Base-by-base conservation (phyloP, 106 monocot species). In the Vanilla planifolia region DNA sequence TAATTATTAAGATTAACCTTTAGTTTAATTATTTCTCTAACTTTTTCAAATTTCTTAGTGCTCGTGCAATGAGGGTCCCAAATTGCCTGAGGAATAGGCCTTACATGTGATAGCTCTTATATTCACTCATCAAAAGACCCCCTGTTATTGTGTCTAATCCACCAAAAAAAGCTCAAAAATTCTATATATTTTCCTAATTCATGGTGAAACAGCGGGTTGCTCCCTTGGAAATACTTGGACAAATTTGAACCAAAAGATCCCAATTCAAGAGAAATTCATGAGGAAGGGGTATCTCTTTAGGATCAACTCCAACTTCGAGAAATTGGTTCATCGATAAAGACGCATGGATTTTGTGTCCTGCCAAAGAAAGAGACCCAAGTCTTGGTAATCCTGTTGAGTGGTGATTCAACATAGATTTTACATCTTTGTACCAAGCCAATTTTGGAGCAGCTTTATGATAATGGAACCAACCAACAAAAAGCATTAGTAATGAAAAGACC, bases 341-440 rank as follows among this genome's bases (percentile, higher is more conserved):
- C 57, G 59, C 57, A 45, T 65, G 73, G 21, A 48, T 48, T 48
- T 48, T 3, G 48, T 48, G 48, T 66, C 66, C 66, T 28, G 20
- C 26, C 59, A 65, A 66, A 48, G 57, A 60, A 66, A 73, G 59
- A 60, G 65, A 63, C 20, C 60, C 60, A 59, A 73, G 60, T 65
- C 65, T 50, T 51, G 66, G 51, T 65, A 73, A 59, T 46, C 42
- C 22, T 9, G 55, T 28, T 59, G 58, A 66, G 62, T 73, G 66
- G 34, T 73, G 73, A 66, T 66, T 73, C 43, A 73, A 58, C 44
- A 59, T 73, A 19, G 42, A 65, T 65, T 45, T 33, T 45, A 67
- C 59, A 60, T 67, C 60, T 74, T 67, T 44, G 67, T 61, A 67
- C 74, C 67, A 60, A 48, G 43, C 39, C 56, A 66, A 73, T 66